Conservation (phyloP, 169 alveolate species). For the Cryptosporidium sp. region DNA sequence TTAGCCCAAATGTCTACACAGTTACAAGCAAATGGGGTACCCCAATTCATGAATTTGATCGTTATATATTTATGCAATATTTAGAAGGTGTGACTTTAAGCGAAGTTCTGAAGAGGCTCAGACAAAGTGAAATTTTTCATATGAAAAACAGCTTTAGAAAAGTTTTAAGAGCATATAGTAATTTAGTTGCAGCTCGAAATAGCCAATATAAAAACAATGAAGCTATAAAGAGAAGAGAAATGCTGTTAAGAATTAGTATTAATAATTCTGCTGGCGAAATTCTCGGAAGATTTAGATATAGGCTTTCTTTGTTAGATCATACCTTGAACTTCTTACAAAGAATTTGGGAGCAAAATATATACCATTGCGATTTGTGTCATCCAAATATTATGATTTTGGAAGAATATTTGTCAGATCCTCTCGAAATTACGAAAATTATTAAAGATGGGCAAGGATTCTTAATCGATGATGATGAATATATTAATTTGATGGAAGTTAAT, state of each 20-base stretch:
- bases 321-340: slow-evolving; percentile 63
- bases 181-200: slow-evolving; percentile 40
- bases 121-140: slow-evolving; percentile 49
- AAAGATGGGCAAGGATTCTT: slow-evolving; percentile 72
- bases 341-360: slow-evolving; percentile 70
- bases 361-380: slow-evolving; percentile 66
- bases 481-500: slow-evolving; percentile 64
- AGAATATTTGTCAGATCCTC: slow-evolving; percentile 47
- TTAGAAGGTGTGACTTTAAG: slow-evolving; percentile 69
- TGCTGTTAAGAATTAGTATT: slow-evolving; percentile 59
- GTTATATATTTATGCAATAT: slow-evolving; percentile 68
- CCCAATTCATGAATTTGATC: slow-evolving; percentile 43
- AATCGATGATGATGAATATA: slow-evolving; percentile 57
- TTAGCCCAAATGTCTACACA: slow-evolving; percentile 64
- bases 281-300: slow-evolving; percentile 61
- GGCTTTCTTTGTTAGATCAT: slow-evolving; percentile 50
- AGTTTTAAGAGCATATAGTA: slow-evolving; percentile 56
- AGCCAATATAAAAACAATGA: slow-evolving; percentile 39
- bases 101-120: slow-evolving; percentile 29
- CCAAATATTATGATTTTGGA: slow-evolving; percentile 74
- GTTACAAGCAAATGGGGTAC: slow-evolving; percentile 57
- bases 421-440: slow-evolving; percentile 40
- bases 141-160: slow-evolving; percentile 68
- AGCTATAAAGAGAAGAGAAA: slow-evolving; percentile 47
- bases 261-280: slow-evolving; percentile 67